These are phyloP conservation scores for Penicillium olsonii DNA, from an alignment of 2,329 filamentous ascomycete genomes.

Conservation along the genomic window DNA sequence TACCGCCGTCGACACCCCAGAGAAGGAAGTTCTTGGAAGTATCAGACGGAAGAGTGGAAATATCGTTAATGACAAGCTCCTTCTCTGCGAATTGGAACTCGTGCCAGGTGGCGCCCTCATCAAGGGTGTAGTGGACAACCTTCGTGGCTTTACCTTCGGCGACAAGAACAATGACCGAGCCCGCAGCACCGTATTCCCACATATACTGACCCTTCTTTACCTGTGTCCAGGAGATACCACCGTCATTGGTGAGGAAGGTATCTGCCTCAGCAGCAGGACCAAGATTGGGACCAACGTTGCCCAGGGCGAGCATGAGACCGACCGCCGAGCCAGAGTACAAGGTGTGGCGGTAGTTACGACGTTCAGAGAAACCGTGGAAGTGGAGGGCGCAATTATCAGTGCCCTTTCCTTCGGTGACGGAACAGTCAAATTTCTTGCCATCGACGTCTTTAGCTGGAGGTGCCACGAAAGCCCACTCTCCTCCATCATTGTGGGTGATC, in stretches of 20 bases:
- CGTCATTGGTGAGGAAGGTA: slow-evolving; percentile 89
- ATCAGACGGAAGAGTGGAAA: slow-evolving; percentile 86
- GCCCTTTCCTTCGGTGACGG: slow-evolving; percentile 53
- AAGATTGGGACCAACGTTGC: slow-evolving; percentile 81
- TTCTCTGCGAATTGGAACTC: slow-evolving; percentile 72
- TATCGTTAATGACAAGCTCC: slow-evolving; percentile 72
- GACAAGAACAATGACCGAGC: slow-evolving; percentile 87
- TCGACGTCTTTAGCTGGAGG: slow-evolving; percentile 73
- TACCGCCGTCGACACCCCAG: slow-evolving; percentile 68
- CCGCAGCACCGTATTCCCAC: slow-evolving; percentile 96
- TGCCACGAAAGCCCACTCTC: slow-evolving; percentile 75
- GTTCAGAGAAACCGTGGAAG: slow-evolving; percentile 93
- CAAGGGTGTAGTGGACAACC: slow-evolving; percentile 70
- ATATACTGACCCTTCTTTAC: slow-evolving; percentile 86
- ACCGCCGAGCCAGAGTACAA: slow-evolving; percentile 87
- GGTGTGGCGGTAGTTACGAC: slow-evolving; percentile 75
- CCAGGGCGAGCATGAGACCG: slow-evolving; percentile 85
- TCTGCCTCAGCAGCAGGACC: slow-evolving; percentile 70
- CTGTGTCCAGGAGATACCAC: slow-evolving; percentile 83
- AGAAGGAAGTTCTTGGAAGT: slow-evolving; percentile 88
- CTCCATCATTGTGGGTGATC: slow-evolving; percentile 96
- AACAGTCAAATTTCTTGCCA: slow-evolving; percentile 71
- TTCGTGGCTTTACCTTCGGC: slow-evolving; percentile 69
- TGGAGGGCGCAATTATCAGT: slow-evolving; percentile 77
- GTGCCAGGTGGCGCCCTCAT: slow-evolving; percentile 79